Conservation (phyloP, 345 rosid genomes). For the Moricandia moricandioides region DNA sequence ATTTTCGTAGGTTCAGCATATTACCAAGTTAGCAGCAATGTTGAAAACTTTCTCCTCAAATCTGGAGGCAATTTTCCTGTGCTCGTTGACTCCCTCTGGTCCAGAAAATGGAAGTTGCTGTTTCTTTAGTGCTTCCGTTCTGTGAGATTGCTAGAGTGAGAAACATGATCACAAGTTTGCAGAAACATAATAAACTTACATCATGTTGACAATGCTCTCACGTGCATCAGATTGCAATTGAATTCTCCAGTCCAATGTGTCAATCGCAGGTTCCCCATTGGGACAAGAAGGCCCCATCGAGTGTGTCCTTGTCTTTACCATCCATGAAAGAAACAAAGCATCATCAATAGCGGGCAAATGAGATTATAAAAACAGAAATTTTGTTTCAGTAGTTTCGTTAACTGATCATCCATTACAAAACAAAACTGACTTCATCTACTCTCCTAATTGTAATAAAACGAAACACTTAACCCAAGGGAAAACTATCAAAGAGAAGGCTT, state of each 20-base stretch:
- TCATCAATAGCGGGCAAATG: neutral
- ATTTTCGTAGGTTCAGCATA: neutral
- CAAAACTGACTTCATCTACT: neutral
- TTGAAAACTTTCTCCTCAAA: slow-evolving; percentile 71
- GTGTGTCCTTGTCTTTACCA: neutral
- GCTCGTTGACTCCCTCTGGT: slow-evolving; percentile 55
- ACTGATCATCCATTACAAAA: neutral
- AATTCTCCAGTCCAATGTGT: slow-evolving; percentile 51
- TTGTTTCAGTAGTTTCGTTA: neutral
- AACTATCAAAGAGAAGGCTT: neutral
- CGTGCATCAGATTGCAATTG: slow-evolving; percentile 45
- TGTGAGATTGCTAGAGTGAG: slow-evolving; percentile 11
- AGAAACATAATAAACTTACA: no score
- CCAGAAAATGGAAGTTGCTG: slow-evolving; percentile 57
- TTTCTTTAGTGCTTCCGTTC: slow-evolving; percentile 58
- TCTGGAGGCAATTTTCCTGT: slow-evolving; percentile 52
- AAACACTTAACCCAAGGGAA: neutral
- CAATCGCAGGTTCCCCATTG: slow-evolving; percentile 39
- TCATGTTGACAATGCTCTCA: slow-evolving; percentile 47
- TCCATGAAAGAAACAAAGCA: neutral
- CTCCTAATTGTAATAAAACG: neutral
- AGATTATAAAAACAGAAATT: neutral
- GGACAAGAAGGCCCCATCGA: slow-evolving; percentile 34
- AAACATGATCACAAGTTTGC: slow-evolving; percentile 13
- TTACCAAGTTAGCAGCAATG: slow-evolving; percentile 58